Percentiles rank a stretch among this genome's conserved stretches.
Conservation (phyloP, 371 early-diverging fungal genomes). For the Circinella umbellata region DNA sequence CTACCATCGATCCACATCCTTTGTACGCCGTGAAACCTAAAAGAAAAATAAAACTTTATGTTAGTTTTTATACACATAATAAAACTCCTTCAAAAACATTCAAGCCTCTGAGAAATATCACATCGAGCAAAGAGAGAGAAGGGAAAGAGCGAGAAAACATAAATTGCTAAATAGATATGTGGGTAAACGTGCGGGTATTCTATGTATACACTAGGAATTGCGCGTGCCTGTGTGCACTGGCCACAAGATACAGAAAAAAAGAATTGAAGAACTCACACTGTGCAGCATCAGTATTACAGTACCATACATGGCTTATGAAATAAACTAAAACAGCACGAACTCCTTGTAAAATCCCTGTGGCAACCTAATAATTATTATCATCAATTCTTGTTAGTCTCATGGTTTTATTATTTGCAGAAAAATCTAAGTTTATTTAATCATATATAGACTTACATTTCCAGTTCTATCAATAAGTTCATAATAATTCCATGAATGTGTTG, state of each 20-base stretch:
- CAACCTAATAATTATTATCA: slow-evolving; percentile 38
- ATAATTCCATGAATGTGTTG: slow-evolving; percentile 55
- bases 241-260: slow-evolving; percentile 1
- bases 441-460: slow-evolving; percentile 45
- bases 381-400: neutral
- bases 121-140: too few species aligned
- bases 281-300: slow-evolving; percentile 60
- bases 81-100: too few species aligned
- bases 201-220: neutral
- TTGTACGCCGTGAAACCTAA: slow-evolving; percentile 56
- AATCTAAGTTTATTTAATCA: too few species aligned
- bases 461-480: slow-evolving; percentile 58
- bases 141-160: too few species aligned
- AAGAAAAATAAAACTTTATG: neutral
- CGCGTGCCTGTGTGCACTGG: slow-evolving; percentile 3
- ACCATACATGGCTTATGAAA: slow-evolving; percentile 66
- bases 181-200: too few species aligned
- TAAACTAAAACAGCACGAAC: slow-evolving; percentile 73
- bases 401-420: slow-evolving; percentile 12
- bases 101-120: too few species aligned
- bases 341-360: slow-evolving; percentile 70
- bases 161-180: too few species aligned
- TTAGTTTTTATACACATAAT: neutral
- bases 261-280: slow-evolving; percentile 62
- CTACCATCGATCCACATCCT: slow-evolving; percentile 48